A percentile compares a stretch with the other conserved stretches of the same genome.
phyloP scores from a whole-genome alignment of 2,329 filamentous ascomycete genomes.

The Juglanconis sp. region DNA sequence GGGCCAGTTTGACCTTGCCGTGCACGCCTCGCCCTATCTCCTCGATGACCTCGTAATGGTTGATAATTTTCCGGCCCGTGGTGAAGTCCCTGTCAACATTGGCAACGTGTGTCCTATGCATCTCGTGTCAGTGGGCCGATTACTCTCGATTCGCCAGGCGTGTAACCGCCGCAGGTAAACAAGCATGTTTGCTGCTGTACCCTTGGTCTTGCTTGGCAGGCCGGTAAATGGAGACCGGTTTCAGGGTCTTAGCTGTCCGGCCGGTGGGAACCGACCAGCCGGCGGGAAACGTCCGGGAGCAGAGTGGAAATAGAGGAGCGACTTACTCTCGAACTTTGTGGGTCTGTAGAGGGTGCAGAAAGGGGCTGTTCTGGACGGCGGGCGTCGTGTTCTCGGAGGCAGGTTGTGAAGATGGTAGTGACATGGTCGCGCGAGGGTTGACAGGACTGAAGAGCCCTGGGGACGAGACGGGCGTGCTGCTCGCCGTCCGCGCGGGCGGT shows the following conservation, averaged over 20 bases:
- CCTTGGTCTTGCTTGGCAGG: background rate
- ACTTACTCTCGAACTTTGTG: constrained; percentile 76
- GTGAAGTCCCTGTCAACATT: constrained; percentile 84
- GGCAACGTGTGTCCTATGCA: constrained; percentile 74
- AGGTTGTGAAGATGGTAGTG: constrained; percentile 36
- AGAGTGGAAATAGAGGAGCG: constrained; percentile 2
- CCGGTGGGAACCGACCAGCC: background rate
- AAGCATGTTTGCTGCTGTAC: background rate
- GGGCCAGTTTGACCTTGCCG: constrained; percentile 93
- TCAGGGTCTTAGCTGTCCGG: background rate
- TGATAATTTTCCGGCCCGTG: constrained; percentile 93
- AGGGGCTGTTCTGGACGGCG: constrained; percentile 53
- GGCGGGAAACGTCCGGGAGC: background rate
- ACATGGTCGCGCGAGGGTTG: constrained; percentile 38
- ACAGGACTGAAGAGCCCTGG: constrained; percentile 59
- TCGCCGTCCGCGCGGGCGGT: constrained; percentile 44
- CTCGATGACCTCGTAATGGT: constrained; percentile 95
- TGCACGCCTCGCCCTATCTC: constrained; percentile 95
- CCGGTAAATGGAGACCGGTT: background rate
- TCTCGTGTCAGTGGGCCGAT: constrained; percentile 2
- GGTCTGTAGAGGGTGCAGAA: constrained; percentile 67
- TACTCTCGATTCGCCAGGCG: background rate
- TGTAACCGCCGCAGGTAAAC: background rate
- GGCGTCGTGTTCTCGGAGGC: constrained; percentile 55
- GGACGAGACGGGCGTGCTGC: constrained; percentile 58